Conservation (phyloP, 163 green algal species). For the Scenedesmus sp. region DNA sequence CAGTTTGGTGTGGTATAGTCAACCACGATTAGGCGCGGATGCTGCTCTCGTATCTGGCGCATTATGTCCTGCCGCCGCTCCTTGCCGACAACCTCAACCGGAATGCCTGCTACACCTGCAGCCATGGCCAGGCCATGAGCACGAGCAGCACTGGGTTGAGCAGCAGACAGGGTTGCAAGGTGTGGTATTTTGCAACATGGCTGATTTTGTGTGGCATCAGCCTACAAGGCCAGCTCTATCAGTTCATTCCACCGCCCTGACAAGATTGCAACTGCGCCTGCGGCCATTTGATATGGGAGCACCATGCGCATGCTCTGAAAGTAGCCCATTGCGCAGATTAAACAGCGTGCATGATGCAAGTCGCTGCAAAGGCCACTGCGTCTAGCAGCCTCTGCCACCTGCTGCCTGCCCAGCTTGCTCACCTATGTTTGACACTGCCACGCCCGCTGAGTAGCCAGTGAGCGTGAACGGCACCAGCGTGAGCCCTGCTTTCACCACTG, state of each 20-base stretch:
- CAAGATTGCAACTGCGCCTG: too few species aligned
- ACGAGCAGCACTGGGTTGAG: too few species aligned
- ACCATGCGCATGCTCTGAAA: too few species aligned
- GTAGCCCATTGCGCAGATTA: too few species aligned
- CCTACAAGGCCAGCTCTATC: too few species aligned
- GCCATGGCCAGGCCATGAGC: too few species aligned
- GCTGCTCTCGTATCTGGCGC: slow-evolving; percentile 69
- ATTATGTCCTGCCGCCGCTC: slow-evolving; percentile 80
- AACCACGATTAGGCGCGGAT: slow-evolving; percentile 89
- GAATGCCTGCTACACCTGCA: slow-evolving; percentile 74
- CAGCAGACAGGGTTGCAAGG: too few species aligned
- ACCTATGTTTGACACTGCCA: slow-evolving; percentile 64
- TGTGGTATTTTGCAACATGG: too few species aligned
- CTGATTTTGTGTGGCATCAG: too few species aligned
- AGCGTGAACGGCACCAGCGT: slow-evolving; percentile 87
- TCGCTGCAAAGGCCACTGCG: slow-evolving; percentile 28
- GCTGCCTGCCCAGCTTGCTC: not conserved
- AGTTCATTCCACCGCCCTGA: too few species aligned
- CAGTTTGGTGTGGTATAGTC: slow-evolving; percentile 94
- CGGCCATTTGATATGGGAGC: too few species aligned
- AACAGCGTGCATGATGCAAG: too few species aligned
- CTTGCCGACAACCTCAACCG: slow-evolving; percentile 82
- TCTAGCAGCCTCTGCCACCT: not conserved
- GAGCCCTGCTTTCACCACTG: slow-evolving; percentile 84
- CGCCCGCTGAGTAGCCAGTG: slow-evolving; percentile 72